phyloP scores from a whole-genome alignment of 306 rosid genomes.

The Lathyrus oleraceus region DNA sequence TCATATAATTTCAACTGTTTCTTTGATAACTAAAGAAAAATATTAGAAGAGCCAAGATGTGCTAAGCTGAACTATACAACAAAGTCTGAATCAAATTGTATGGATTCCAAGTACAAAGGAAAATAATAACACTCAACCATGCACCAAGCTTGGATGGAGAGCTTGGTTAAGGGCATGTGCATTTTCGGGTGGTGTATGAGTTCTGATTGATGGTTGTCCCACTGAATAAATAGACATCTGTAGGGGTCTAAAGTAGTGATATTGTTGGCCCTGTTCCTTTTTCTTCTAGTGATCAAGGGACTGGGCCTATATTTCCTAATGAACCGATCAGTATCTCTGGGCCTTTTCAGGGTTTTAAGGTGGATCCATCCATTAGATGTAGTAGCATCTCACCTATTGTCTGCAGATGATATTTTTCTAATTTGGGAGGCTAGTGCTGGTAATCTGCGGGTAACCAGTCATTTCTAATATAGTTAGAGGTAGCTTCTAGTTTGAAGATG shows the following conservation, averaged over 20 bases:
- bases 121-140: too few species aligned
- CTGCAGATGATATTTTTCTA: neutral
- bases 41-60: neutral
- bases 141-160: neutral
- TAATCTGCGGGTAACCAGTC: neutral
- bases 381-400: neutral
- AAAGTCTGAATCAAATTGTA: neutral
- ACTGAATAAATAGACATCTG: neutral
- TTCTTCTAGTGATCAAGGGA: neutral
- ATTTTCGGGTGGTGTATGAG: neutral
- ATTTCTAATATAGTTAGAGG: neutral
- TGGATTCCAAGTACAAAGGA: too few species aligned
- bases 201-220: neutral
- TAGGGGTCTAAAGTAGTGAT: neutral
- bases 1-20: too few species aligned
- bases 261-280: neutral
- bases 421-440: neutral
- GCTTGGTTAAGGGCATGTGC: neutral
- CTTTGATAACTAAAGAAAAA: too few species aligned
- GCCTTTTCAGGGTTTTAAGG: neutral
- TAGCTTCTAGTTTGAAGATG: neutral
- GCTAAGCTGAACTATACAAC: neutral
- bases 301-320: neutral
- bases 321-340: neutral
- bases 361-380: neutral